A percentile compares a stretch with the other conserved stretches of the same genome.
Evolutionary conservation across 2,329 filamentous ascomycete genomes (phyloP).

Genomic region (Pyrenophora seminiperda): DNA sequence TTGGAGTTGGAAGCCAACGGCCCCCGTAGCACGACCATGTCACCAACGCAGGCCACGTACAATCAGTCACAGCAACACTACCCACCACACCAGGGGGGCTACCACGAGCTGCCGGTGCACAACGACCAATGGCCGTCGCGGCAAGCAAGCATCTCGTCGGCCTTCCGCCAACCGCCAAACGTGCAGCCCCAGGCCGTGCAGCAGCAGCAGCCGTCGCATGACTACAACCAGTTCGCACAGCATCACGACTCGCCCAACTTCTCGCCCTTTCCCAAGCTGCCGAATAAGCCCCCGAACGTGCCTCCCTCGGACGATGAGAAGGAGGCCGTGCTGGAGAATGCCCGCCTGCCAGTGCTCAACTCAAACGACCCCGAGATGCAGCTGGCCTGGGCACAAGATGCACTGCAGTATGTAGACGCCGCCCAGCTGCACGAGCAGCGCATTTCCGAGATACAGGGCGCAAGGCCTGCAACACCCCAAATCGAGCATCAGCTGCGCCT

Average conservation of each 20-base stretch:
- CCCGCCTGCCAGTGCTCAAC: constrained; percentile 80
- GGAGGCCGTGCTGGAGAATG: constrained; percentile 85
- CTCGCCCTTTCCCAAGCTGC: constrained; percentile 88
- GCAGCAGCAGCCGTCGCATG: constrained; percentile 39
- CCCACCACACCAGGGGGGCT: constrained; percentile 41
- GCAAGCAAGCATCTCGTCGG: constrained; percentile 45
- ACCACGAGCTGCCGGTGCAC: constrained; percentile 27
- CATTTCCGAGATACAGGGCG: constrained; percentile 62
- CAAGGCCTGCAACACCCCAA: constrained; percentile 77
- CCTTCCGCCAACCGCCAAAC: constrained; percentile 45
- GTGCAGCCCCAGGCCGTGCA: constrained; percentile 40
- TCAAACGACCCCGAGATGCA: constrained; percentile 97
- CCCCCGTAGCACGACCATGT: constrained; percentile 38
- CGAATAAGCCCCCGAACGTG: constrained; percentile 79
- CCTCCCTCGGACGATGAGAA: constrained; percentile 94
- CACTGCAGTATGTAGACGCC: constrained; percentile 85
- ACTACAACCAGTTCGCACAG: constrained; percentile 48
- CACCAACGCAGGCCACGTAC: constrained; percentile 34
- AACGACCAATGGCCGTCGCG: constrained; percentile 40
- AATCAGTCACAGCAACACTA: constrained; percentile 36
- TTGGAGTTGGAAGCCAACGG: constrained; percentile 80
- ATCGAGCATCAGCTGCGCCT: constrained; percentile 85
- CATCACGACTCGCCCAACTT: constrained; percentile 71
- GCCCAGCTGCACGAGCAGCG: constrained; percentile 76
- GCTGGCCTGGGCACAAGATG: constrained; percentile 93